These are phyloP conservation scores for Sextonia rubra DNA, from an alignment of 164 flowering plant species.

Conservation along the genomic window DNA sequence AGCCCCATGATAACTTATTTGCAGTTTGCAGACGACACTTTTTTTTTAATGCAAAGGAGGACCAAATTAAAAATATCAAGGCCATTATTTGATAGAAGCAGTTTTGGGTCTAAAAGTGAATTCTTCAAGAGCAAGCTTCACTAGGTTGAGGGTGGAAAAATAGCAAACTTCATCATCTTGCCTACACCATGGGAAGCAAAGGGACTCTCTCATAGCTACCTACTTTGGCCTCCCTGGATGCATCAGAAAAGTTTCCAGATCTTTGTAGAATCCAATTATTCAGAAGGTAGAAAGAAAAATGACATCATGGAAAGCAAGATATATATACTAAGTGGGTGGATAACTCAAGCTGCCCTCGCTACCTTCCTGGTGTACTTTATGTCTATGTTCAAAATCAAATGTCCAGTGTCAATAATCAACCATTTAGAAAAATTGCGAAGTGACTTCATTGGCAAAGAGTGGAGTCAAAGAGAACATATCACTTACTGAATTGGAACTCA, in stretches of 20 bases:
- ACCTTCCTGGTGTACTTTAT: not conserved
- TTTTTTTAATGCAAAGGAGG: not conserved
- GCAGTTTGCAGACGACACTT: not conserved
- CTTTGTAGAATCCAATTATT: not conserved
- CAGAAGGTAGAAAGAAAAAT: not conserved
- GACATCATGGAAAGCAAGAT: not conserved
- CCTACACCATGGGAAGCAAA: not conserved
- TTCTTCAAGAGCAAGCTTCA: not conserved
- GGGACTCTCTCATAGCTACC: not conserved
- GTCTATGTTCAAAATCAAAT: not conserved
- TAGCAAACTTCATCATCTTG: not conserved
- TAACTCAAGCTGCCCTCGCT: not conserved
- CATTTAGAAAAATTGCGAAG: not conserved
- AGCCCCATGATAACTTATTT: not conserved
- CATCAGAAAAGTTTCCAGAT: not conserved
- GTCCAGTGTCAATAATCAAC: not conserved
- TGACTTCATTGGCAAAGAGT: not conserved
- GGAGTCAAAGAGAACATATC: not conserved
- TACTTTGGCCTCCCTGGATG: not conserved
- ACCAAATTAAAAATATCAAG: not conserved
- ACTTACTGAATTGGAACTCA: not conserved
- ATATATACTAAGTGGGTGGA: not conserved
- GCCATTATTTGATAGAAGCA: not conserved
- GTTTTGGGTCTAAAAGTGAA: not conserved
- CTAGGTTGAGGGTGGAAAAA: not conserved